Evolutionary conservation across 805 yeast species (phyloP), one percentile per base, ranked within the genome.

Genomic region (Wilhelminamyces savonicus): DNA sequence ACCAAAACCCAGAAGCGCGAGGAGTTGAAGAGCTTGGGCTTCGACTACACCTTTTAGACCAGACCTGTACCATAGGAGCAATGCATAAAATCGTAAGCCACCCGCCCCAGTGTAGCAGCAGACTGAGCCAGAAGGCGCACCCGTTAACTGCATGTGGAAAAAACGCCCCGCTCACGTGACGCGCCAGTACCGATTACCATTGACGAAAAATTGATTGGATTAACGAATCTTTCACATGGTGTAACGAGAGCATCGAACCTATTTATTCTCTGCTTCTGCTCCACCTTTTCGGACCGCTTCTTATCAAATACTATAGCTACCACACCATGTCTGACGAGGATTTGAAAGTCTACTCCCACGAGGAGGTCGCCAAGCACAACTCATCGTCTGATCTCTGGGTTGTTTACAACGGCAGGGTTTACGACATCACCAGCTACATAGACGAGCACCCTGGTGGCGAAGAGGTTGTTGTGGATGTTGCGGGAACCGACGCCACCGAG

Each of bases 391-490:
- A 65, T 45, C 54, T 62, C 42, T 64, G 70, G 69, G 47, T 63
- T 39, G 62, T 62, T 25, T 59, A 62, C 51, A 61, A 63, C 41
- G 71, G 70, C 16, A 54, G 48, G 33, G 68, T 65, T 15, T 65
- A 65, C 50, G 66, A 63, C 36, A 54, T 58, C 28, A 37, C 65
- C 23, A 41, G 39, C 28, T 64, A 69, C 46, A 53, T 69, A 37
- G 67, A 71, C 45, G 62, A 71, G 40, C 81, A 75, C 50, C 81
- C 82, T 16, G 95, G 95, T 51, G 95, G 95, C 34, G 81, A 78
- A 32, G 95, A 84, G 51, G 82, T 84, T 19, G 65, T 85, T 34
- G 58, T 74, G 29, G 94, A 84, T 44, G 71, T 76, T 50, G 94
- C 82, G 19, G 95, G 95, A 25, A 69, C 71, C 36, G 95, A 86